Evolutionary conservation across 495 filamentous ascomycete genomes (phyloP).

Genomic region (Hypoxylon lenormandii): DNA sequence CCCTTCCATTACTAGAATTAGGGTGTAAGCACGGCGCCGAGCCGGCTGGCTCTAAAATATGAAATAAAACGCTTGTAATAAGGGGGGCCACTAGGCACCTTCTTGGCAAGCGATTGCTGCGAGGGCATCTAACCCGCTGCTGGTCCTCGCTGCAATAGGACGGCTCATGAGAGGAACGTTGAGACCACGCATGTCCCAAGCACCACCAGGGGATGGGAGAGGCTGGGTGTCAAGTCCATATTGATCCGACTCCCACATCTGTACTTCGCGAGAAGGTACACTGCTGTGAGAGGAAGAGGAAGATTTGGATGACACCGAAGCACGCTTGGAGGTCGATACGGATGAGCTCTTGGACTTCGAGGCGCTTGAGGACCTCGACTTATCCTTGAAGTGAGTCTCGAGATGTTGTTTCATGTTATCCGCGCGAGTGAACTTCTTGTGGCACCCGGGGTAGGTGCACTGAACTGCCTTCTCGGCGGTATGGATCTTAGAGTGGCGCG

Average conservation of each 20-base stretch:
- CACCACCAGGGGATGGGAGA: conserved; percentile 51
- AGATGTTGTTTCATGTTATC: conserved; percentile 99
- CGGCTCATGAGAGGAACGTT: conserved; percentile 55
- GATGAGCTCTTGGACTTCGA: conserved; percentile 54
- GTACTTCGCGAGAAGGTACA: conserved; percentile 43
- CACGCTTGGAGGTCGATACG: conserved; percentile 52
- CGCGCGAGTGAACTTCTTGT: conserved; percentile 93
- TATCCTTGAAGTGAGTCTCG: conserved; percentile 80
- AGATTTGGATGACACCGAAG: conserved; percentile 49
- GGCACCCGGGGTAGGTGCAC: conserved; percentile 80
- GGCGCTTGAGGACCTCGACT: conserved; percentile 52
- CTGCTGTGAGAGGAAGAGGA: conserved; percentile 44
- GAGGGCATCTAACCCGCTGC: conserved; percentile 58
- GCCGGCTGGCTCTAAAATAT: conserved; percentile 10
- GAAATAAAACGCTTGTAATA: conserved; percentile 10
- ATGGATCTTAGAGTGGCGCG: conserved; percentile 96
- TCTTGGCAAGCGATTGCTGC: conserved; percentile 58
- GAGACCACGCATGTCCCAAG: conserved; percentile 61
- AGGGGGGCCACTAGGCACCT: conserved; percentile 42
- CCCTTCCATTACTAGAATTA: conserved; percentile 34
- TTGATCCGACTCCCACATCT: conserved; percentile 51
- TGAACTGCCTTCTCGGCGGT: conserved; percentile 93
- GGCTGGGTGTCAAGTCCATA: conserved; percentile 39
- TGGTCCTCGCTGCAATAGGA: conserved; percentile 50
- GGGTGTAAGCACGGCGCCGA: conserved; percentile 10